These are phyloP conservation scores for Isoetes taiwanensis DNA, from an alignment of 75 land plant species.

Conservation along the genomic window DNA sequence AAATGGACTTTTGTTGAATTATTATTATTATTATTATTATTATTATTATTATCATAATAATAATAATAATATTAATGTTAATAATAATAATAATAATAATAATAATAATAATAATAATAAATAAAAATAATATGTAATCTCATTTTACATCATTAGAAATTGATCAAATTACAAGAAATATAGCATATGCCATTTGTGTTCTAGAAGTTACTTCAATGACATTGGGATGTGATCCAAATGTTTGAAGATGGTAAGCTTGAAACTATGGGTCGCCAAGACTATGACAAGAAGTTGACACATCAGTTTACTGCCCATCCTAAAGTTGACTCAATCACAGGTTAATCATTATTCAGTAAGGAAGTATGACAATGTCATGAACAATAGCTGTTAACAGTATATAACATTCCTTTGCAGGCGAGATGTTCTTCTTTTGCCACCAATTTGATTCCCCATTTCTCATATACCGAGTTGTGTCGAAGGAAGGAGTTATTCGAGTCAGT, in stretches of 20 bases:
- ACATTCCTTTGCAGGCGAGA: conserved; percentile 88
- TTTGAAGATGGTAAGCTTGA: conserved; percentile 97
- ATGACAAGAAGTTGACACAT: conserved; percentile 66
- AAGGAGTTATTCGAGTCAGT: conserved; percentile 87
- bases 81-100: no score
- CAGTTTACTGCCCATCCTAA: conserved; percentile 95
- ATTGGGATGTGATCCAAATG: conserved; percentile 74
- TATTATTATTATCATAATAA: no score
- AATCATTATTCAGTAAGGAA: no score
- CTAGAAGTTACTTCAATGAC: no score
- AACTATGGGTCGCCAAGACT: conserved; percentile 76
- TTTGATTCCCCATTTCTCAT: conserved; percentile 45
- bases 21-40: no score
- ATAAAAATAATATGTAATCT: no score
- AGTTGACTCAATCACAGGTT: conserved; percentile 84
- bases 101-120: no score
- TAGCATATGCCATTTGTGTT: not conserved
- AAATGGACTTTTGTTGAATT: no score
- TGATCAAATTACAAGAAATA: conserved; percentile 1
- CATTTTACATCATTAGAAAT: no score
- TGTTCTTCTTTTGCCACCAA: conserved; percentile 85
- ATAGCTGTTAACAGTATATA: no score
- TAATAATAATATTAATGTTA: no score
- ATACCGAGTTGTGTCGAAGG: conserved; percentile 77
- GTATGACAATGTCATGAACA: no score